Evolutionary conservation across 2,329 filamentous ascomycete genomes (phyloP).

Genomic region (Calonectria fujianensis): DNA sequence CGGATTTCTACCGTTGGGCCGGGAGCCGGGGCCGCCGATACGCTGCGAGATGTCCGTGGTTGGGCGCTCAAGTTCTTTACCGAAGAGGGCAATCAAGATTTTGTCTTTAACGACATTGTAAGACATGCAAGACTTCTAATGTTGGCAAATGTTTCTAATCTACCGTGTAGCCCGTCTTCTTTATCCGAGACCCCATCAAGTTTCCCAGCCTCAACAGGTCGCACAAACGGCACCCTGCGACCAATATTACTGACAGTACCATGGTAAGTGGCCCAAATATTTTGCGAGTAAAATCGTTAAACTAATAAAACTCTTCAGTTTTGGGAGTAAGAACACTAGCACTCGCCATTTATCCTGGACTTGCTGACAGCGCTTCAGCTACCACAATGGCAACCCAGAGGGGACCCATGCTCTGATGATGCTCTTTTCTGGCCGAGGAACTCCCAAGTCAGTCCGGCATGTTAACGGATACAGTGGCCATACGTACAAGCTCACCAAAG

Average conservation of each 20-base stretch:
- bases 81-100: conserved; percentile 82
- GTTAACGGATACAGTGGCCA: conserved; percentile 69
- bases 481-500: conserved; percentile 67
- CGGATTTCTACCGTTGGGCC: conserved; percentile 84
- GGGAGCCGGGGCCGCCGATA: conserved; percentile 79
- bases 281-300: background rate
- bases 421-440: conserved; percentile 70
- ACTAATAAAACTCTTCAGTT: background rate
- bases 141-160: background rate
- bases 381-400: conserved; percentile 73
- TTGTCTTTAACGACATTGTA: conserved; percentile 83
- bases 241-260: conserved; percentile 81
- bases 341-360: background rate
- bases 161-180: conserved; percentile 77
- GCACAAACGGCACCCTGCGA: conserved; percentile 85
- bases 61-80: conserved; percentile 78
- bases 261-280: conserved; percentile 59
- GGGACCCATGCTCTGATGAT: conserved; percentile 69
- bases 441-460: conserved; percentile 66
- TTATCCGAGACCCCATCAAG: conserved; percentile 84
- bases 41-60: conserved; percentile 81
- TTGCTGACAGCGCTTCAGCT: conserved; percentile 37
- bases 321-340: conserved; percentile 50
- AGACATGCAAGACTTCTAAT: background rate
- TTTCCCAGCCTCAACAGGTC: conserved; percentile 87